Evolutionary conservation across 768 basidiomycete species (phyloP), one percentile per base, ranked within the genome.

Genomic region (Mycena epipterygia): DNA sequence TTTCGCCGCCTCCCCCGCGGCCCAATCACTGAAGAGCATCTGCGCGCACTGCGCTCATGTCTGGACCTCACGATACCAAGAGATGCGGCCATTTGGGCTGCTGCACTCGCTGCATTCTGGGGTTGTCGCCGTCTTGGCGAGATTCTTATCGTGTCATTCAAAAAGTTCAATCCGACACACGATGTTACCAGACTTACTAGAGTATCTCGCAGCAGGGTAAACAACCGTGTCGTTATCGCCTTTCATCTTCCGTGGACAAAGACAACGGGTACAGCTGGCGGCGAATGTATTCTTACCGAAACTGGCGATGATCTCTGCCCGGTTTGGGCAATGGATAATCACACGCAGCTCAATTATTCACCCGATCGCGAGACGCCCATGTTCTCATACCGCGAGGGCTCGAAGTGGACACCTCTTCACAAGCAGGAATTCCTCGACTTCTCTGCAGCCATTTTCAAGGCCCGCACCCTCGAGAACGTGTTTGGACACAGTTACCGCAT

Each of bases 211-310:
- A 41, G 5, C 33, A 3, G 2, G 29, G 49, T 53, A 0, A 33
- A 49, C 16, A 8, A 12, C 13, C 57, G 68, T 9, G 12, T n/a
- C 8, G 44, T 44, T 16, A 2, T 59, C 35, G 42, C 25, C 6
- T 72, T 78, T 30, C 64, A 74, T 29, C 19, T 78, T 0, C 70
- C 71, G 0, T 78, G 73, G 72, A 75, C 76, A 0, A 76, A 76
- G 29, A 75, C 70, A 0, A 75, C 69, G 0, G 48, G 44, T 0
- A 42, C 55, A 0, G 6, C 25, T 0, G 73, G 77, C 0, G 67
- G 70, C 0, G 58, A 73, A 1, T 57, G 41, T 17, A 67, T 73
- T 12, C 51, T 78, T 0, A 77, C 75, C 0, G 56, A 52, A 0
- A 75, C 72, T 0, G 48, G 59, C 11, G 59, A 74, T 52, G 56